Base-by-base conservation (phyloP, 805 yeast species). In the Lipomyces spencermartinsiae region DNA sequence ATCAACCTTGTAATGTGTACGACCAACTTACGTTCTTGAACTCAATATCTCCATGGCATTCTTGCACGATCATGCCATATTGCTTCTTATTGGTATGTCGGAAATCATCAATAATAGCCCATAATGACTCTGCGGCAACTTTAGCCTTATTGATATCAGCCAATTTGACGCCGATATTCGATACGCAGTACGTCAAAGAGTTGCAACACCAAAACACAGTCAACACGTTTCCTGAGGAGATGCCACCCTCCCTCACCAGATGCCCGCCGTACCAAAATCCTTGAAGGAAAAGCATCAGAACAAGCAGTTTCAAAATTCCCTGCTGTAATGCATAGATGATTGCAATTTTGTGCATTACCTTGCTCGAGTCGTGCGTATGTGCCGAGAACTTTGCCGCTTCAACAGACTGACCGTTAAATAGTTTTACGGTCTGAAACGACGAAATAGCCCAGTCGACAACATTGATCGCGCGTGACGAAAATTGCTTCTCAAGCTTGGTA, bases 201-300 rank as follows among this genome's bases (percentile, higher is more conserved):
- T 94, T 77, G 73, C 97, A 92, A 10, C 97, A 85, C 72, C 92
- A 87, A 73, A 95, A 92, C 53, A 97, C 90, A 0, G 97, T 89
- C 61, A 95, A 80, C 0, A 94, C 91, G 53, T 87, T 83, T 12
- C 91, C 89, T 1, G 92, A 80, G 0, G 80, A 73, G 14, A 88
- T 75, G 8, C 83, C 81, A 0, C 86, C 86, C 4, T 78, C 77
- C 46, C 79, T 77, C 2, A 92, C 88, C 81, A 91, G 83, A 58
- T 82, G 82, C 35, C 89, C 85, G 1, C 98, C 99, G 79, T 89
- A 94, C 92, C 97, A 93, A 74, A 95, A 91, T 0, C 94, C 96
- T 78, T 92, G 97, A 2, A 93, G 90, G 80, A 94, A 93, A 87
- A 93, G 88, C 75, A 87, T 76, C 51, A 92, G 80, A 0, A 89